Evolutionary conservation across 352 stramenopile species (phyloP).

Genomic region (Phytophthora cryptogea): DNA sequence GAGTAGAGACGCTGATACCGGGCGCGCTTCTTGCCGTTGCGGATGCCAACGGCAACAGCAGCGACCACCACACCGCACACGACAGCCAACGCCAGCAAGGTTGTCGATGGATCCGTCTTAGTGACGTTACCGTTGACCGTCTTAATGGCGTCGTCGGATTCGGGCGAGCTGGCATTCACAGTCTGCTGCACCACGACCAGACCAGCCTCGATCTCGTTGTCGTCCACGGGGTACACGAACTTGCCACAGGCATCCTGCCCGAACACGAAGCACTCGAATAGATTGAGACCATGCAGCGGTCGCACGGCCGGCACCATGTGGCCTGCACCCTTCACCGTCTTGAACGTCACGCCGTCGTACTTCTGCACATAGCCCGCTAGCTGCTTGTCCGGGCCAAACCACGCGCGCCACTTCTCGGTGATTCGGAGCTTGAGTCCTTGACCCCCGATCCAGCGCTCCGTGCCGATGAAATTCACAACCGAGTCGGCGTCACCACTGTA

Average conservation of each 20-base stretch:
- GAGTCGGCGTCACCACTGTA: slow-evolving; percentile 83
- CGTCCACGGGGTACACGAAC: slow-evolving; percentile 71
- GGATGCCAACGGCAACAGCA: slow-evolving; percentile 43
- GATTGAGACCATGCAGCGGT: slow-evolving; percentile 72
- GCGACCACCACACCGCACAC: slow-evolving; percentile 36
- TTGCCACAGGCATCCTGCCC: slow-evolving; percentile 52
- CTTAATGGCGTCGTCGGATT: background rate
- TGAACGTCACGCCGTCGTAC: slow-evolving; percentile 87
- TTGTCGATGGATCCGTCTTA: slow-evolving; percentile 3
- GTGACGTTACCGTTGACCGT: slow-evolving; percentile 12
- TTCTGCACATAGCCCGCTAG: slow-evolving; percentile 88
- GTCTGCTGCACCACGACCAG: slow-evolving; percentile 16
- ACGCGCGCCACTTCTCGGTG: slow-evolving; percentile 65
- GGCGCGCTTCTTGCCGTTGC: slow-evolving; percentile 48
- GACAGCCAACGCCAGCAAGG: slow-evolving; percentile 27
- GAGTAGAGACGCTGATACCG: slow-evolving; percentile 54
- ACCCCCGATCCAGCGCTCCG: slow-evolving; percentile 84
- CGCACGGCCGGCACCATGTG: slow-evolving; percentile 89
- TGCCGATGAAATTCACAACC: slow-evolving; percentile 88
- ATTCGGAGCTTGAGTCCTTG: slow-evolving; percentile 72
- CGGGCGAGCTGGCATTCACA: background rate
- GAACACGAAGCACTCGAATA: slow-evolving; percentile 87
- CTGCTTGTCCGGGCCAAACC: slow-evolving; percentile 80
- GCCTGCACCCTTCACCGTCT: slow-evolving; percentile 92
- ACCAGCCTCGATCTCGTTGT: slow-evolving; percentile 63